Evolutionary conservation across 2,329 filamentous ascomycete species (phyloP), one percentile per base, ranked within the genome.

Genomic region (Pyrenochaeta sp.): DNA sequence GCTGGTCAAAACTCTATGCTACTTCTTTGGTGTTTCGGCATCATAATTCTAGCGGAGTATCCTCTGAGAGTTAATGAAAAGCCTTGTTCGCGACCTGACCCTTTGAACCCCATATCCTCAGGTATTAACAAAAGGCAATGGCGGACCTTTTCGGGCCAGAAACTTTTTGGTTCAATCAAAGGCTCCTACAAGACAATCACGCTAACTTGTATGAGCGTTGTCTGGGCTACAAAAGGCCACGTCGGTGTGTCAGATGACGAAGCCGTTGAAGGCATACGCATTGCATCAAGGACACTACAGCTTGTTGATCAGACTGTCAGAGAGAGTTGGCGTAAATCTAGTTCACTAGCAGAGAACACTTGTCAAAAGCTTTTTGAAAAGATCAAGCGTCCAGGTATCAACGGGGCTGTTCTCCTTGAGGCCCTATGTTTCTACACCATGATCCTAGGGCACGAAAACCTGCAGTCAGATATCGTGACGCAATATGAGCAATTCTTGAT

Each of bases 1-100:
- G 55, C 61, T 6, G 59, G 57, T 1, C 57, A 70, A 11, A 60
- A 69, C 18, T 67, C 64, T 7, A 73, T 72, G 63, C 45, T 73
- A 1, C 47, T 69, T 18, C 43, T 74, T 4, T 74, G 71, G 70
- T 71, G 68, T 37, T 69, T 72, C 45, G 72, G 72, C 6, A 67
- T 74, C 35, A 63, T 67, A 0, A 54, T 73, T 7, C 56, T 71
- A 10, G 59, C 59, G 7, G 71, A 74, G 47, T 63, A 66, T 45
- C 60, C 61, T 17, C 42, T 54, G 6, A 45, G 58, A 12, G 37
- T 56, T n/a, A 32, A 21, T 7, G 21, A 23, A 2, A 27, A 40
- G 17, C 49, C 50, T n/a, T 21, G 17, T 36, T 23, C 23, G 27
- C 33, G 21, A 9, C 32, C 20, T 14, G 44, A 45, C 35, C 17